Conservation (phyloP, 1,284 basidiomycete species). For the Violaceomyces palustris region DNA sequence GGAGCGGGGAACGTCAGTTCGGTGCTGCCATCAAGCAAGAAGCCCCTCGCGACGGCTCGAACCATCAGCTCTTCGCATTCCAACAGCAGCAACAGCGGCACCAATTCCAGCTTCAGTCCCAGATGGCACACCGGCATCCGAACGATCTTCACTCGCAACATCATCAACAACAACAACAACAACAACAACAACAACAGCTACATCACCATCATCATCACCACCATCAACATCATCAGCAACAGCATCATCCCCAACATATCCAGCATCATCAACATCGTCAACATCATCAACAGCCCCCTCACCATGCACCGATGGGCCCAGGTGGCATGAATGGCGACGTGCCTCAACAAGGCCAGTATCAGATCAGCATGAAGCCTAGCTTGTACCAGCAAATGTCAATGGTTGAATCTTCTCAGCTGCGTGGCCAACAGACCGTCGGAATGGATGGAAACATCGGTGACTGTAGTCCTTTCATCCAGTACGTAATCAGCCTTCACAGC, state of each 20-base stretch:
- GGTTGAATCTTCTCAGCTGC: constrained; percentile 23
- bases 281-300: constrained; percentile 4
- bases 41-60: not conserved
- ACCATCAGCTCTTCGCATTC: not conserved
- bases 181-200: constrained; percentile 6
- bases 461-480: constrained; percentile 33
- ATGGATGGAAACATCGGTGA: constrained; percentile 27
- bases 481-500: no score
- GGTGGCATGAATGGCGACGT: constrained; percentile 2
- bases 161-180: constrained; percentile 4
- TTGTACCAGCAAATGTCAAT: constrained; percentile 37
- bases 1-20: not conserved
- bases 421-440: constrained; percentile 14
- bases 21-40: constrained; percentile 4
- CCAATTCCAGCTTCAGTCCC: constrained; percentile 3
- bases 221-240: not conserved
- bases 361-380: constrained; percentile 28
- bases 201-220: constrained; percentile 3
- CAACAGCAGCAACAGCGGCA: constrained; percentile 11
- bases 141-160: constrained; percentile 4
- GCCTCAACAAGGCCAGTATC: constrained; percentile 8
- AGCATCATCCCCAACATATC: constrained; percentile 1
- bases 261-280: constrained; percentile 2
- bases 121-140: constrained; percentile 1
- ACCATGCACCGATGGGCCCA: constrained; percentile 15